These are phyloP conservation scores for Chrysophaeum taylorii DNA, from an alignment of 352 stramenopile species.

Conservation along the genomic window DNA sequence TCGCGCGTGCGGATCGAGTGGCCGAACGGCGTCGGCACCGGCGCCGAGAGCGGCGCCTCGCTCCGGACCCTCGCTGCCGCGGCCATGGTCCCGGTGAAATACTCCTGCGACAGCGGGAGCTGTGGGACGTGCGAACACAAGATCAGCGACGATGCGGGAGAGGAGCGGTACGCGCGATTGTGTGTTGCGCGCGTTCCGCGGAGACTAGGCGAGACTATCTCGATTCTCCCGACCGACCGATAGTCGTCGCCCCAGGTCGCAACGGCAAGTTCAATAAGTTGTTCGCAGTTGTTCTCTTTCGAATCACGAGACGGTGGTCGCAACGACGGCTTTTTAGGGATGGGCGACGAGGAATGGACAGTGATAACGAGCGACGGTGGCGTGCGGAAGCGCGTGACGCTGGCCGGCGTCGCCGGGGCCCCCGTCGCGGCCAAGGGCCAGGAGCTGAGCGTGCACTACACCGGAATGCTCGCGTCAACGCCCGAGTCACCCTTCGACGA, in stretches of 20 bases:
- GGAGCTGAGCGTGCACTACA: background rate
- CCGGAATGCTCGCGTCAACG: background rate
- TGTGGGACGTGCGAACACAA: background rate
- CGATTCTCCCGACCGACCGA: too few species aligned
- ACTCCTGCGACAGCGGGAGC: background rate
- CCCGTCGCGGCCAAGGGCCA: background rate
- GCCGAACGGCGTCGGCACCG: background rate
- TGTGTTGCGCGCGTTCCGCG: constrained; percentile 5
- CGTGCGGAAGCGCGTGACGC: background rate
- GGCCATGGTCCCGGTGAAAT: background rate
- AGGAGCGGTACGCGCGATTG: background rate
- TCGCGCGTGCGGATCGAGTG: background rate
- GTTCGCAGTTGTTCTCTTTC: too few species aligned
- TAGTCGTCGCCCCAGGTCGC: too few species aligned
- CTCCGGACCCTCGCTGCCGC: background rate
- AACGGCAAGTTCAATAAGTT: too few species aligned
- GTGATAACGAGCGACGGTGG: too few species aligned
- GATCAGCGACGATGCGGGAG: background rate
- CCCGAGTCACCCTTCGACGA: constrained; percentile 21
- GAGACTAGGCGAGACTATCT: too few species aligned
- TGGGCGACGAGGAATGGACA: too few species aligned
- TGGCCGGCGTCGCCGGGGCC: background rate
- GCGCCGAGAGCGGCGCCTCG: background rate
- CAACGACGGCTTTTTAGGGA: too few species aligned
- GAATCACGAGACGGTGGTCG: too few species aligned